A percentile compares a stretch with the other conserved stretches of the same genome.
phyloP scores from a whole-genome alignment of 345 rosid genomes.

The Gossypioides kirkii region DNA sequence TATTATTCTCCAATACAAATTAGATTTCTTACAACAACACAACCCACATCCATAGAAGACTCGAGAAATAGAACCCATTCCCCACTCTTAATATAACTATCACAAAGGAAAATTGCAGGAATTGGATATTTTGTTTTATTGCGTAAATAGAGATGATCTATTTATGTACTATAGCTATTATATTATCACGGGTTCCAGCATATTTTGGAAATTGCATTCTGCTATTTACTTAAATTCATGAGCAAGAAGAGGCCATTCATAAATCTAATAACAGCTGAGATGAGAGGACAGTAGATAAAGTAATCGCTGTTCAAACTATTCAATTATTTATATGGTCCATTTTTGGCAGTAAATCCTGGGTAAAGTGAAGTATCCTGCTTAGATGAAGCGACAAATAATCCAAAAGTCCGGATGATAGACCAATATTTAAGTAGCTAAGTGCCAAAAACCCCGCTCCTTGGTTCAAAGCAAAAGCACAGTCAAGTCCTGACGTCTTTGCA shows the following conservation, averaged over 20 bases:
- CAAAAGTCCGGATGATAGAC: conserved; percentile 36
- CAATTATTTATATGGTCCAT: conserved; percentile 19
- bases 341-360: conserved; percentile 36
- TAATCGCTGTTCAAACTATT: not conserved
- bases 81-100: not conserved
- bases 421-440: conserved; percentile 5
- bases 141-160: not conserved
- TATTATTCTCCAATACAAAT: no score
- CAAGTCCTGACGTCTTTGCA: conserved; percentile 14
- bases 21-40: no score
- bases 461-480: conserved; percentile 28
- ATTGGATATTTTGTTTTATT: not conserved
- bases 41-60: not conserved
- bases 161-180: not conserved
- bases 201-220: not conserved
- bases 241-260: not conserved
- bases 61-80: not conserved
- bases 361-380: conserved; percentile 19
- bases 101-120: not conserved
- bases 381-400: conserved; percentile 30
- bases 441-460: conserved; percentile 26
- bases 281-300: not conserved
- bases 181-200: not conserved
- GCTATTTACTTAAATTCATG: not conserved
- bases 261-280: not conserved